Evolutionary conservation across 495 filamentous ascomycete species (phyloP).

Genomic region (Penicillium parvum): DNA sequence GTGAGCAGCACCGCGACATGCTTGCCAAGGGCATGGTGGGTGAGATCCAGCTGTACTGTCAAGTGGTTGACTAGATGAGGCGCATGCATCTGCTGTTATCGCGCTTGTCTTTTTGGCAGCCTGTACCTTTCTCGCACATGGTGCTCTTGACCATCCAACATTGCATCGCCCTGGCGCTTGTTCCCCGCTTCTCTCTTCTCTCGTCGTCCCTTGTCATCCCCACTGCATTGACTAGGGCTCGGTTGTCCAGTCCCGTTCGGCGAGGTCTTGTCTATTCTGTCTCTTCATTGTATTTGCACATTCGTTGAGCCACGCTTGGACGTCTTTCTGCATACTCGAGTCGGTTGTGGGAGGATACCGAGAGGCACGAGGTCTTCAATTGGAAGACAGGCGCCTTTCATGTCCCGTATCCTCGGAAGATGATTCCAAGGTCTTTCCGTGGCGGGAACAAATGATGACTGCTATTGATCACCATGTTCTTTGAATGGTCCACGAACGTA

Average conservation of each 20-base stretch:
- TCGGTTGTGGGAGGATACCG: slow-evolving; percentile 17
- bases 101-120: neutral
- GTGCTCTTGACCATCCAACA: too few relatives aligned
- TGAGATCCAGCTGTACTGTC: slow-evolving; percentile 79
- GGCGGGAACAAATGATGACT: slow-evolving; percentile 18
- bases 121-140: neutral
- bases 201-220: slow-evolving; percentile 9
- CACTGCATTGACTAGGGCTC: slow-evolving; percentile 33
- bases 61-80: slow-evolving; percentile 37
- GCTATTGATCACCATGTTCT: slow-evolving; percentile 20
- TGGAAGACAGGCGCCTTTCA: slow-evolving; percentile 6
- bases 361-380: slow-evolving; percentile 4
- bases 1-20: slow-evolving; percentile 64
- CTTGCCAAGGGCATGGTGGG: slow-evolving; percentile 63
- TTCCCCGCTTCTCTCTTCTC: slow-evolving; percentile 5
- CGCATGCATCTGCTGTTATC: neutral
- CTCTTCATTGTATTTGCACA: slow-evolving; percentile 16
- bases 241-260: slow-evolving; percentile 20
- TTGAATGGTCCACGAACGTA: slow-evolving; percentile 32
- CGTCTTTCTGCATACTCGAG: slow-evolving; percentile 22
- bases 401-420: slow-evolving; percentile 13
- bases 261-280: slow-evolving; percentile 10
- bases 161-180: slow-evolving; percentile 19
- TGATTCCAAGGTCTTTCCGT: neutral
- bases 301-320: too few relatives aligned